Evolutionary conservation across 257 asterid species (phyloP), one percentile per base, ranked within the genome.

Genomic region (Lavandula angustifolia): DNA sequence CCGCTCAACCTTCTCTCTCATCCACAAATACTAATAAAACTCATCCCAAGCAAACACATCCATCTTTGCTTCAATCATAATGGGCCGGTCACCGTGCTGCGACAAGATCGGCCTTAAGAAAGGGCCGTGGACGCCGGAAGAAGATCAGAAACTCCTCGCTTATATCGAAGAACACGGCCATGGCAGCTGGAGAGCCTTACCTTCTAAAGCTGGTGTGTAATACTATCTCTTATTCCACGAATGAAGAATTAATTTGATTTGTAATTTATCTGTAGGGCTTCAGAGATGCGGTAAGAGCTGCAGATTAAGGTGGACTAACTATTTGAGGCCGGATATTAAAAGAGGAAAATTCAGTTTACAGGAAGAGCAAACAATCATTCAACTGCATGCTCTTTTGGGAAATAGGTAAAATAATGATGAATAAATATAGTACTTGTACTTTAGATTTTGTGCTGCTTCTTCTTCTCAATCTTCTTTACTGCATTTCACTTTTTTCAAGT

Each of bases 101-200:
- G 98, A 88, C 49, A 91, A 87, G 71, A 59, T 83, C 7, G 98
- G 98, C 43, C 47, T 91, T 57, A 91, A 91, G 79, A 91, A 87
- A 72, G 98, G 98, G 34, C 98, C 98, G 1, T 91, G 98, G 98
- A 91, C 95, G 16, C 94, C 98, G 2, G 98, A 91, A 71, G 98
- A 91, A 74, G 98, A 91, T 62, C 86, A 85, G 70, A 91, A 91
- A 29, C 96, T 91, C 57, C 71, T 91, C 58, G 94, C 95, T 54
- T 86, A 86, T 64, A 84, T 91, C 3, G 89, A 91, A 67, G 94
- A 86, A 73, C 91, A 91, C 13, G 98, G 98, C 11, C 98, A 86
- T 60, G 98, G 98, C 6, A 86, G 98, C 83, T 91, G 98, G 98
- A 87, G 98, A 12, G 96, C 95, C 51, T 78, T 91, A 65, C 98